Percentiles rank a stretch among this genome's conserved stretches.
Evolutionary conservation across 306 rosid species (phyloP).

Genomic region (Ceratonia siliqua): DNA sequence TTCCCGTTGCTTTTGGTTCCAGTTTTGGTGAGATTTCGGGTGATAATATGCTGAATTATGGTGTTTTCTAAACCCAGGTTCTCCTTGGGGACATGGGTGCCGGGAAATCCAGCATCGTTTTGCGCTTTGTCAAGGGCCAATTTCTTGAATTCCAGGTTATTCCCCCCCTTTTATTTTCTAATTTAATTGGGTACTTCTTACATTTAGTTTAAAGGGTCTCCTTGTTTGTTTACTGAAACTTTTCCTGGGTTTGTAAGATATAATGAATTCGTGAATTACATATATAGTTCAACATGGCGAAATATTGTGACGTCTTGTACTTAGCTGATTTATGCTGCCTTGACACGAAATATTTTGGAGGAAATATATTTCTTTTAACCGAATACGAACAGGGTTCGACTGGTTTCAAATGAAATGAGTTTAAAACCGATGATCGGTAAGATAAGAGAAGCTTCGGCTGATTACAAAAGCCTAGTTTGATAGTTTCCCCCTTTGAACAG

Average conservation of each 20-base stretch:
- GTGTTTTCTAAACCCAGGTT: constrained; percentile 40
- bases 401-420: constrained; percentile 21
- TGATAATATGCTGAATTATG: neutral
- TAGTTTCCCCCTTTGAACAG: neutral
- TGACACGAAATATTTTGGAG: neutral
- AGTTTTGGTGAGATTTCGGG: neutral
- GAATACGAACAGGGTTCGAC: neutral
- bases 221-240: neutral
- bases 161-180: neutral
- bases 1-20: neutral
- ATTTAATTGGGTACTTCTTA: neutral
- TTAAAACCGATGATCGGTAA: neutral
- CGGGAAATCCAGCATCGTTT: constrained; percentile 56
- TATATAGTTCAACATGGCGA: neutral
- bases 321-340: neutral
- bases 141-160: constrained; percentile 55
- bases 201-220: neutral
- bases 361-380: neutral
- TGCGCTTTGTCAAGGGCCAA: constrained; percentile 63
- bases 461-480: neutral
- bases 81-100: constrained; percentile 61
- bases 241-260: neutral
- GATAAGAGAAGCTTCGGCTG: constrained; percentile 4
- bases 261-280: neutral
- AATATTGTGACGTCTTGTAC: neutral